phyloP scores from a whole-genome alignment of 441 rosid species.

The Gossypium gossypioides region DNA sequence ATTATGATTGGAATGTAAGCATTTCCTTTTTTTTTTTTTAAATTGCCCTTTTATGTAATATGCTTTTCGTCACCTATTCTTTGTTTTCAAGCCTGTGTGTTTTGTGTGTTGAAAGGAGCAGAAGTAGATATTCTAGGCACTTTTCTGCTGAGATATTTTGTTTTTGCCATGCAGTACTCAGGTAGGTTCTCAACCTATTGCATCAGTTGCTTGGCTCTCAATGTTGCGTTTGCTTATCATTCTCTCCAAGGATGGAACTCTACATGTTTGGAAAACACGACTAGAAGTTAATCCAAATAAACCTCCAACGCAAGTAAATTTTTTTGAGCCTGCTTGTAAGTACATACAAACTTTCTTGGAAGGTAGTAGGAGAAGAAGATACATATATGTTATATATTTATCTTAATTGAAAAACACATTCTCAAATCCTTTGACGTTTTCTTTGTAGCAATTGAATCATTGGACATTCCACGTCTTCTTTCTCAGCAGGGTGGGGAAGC shows the following conservation, averaged over 20 bases:
- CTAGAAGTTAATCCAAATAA: constrained; percentile 74
- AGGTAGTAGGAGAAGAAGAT: background rate
- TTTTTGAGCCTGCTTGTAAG: constrained; percentile 92
- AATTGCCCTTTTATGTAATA: background rate
- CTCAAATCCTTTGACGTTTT: constrained; percentile 16
- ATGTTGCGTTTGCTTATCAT: constrained; percentile 76
- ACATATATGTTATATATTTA: background rate
- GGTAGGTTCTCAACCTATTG: constrained; percentile 93
- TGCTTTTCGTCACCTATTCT: background rate
- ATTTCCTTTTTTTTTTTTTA: background rate
- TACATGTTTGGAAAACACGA: constrained; percentile 94
- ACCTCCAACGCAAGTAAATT: constrained; percentile 87
- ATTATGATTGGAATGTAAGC: constrained; percentile 95
- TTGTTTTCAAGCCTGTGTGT: background rate
- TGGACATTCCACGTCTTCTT: constrained; percentile 82
- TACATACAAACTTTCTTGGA: background rate
- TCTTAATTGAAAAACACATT: background rate
- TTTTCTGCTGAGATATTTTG: background rate
- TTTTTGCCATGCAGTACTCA: constrained; percentile 49
- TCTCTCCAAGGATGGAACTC: constrained; percentile 82
- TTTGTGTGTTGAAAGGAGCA: background rate
- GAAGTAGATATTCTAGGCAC: background rate
- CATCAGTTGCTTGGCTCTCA: constrained; percentile 86
- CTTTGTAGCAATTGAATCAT: constrained; percentile 74
- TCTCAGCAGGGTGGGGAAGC: constrained; percentile 98